A percentile compares a stretch with the other conserved stretches of the same genome.
Conservation (phyloP, 1,139 yeast species). For the Protomyces lactucae-debilis region DNA sequence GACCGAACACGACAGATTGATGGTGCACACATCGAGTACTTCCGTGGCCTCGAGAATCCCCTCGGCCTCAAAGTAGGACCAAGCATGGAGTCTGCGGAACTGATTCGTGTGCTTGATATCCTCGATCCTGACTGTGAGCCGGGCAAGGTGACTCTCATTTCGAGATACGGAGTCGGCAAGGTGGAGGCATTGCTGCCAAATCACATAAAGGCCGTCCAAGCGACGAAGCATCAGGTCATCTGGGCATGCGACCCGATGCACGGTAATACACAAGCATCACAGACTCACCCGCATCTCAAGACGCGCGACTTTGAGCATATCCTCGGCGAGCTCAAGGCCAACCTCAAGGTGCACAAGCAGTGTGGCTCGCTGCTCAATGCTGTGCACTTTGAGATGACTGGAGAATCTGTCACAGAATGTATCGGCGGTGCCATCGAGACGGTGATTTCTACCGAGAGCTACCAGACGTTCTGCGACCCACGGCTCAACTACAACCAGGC, state of each 20-base stretch:
- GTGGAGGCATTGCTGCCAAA: constrained; percentile 40
- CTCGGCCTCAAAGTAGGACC: constrained; percentile 48
- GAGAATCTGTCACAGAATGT: constrained; percentile 47
- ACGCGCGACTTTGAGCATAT: constrained; percentile 46
- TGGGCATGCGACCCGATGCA: constrained; percentile 33
- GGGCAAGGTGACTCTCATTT: constrained; percentile 45
- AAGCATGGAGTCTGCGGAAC: constrained; percentile 42
- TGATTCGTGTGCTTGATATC: constrained; percentile 41
- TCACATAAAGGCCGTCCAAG: constrained; percentile 43
- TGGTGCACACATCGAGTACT: constrained; percentile 48
- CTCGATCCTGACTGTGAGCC: constrained; percentile 43
- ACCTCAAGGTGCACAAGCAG: constrained; percentile 41
- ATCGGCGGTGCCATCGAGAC: constrained; percentile 44
- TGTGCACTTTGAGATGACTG: constrained; percentile 45
- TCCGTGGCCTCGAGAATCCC: constrained; percentile 46
- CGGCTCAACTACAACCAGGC: constrained; percentile 43
- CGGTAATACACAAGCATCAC: constrained; percentile 46
- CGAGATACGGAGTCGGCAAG: constrained; percentile 44
- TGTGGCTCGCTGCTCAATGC: constrained; percentile 42
- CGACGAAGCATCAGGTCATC: constrained; percentile 44
- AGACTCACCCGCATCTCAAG: constrained; percentile 41
- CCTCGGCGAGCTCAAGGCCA: constrained; percentile 41
- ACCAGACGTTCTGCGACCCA: constrained; percentile 47
- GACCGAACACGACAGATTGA: constrained; percentile 46
- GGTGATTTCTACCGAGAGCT: constrained; percentile 42